These are phyloP conservation scores for Ichthyophthirius multifiliis DNA, from an alignment of 169 alveolate genomes.

Conservation along the genomic window DNA sequence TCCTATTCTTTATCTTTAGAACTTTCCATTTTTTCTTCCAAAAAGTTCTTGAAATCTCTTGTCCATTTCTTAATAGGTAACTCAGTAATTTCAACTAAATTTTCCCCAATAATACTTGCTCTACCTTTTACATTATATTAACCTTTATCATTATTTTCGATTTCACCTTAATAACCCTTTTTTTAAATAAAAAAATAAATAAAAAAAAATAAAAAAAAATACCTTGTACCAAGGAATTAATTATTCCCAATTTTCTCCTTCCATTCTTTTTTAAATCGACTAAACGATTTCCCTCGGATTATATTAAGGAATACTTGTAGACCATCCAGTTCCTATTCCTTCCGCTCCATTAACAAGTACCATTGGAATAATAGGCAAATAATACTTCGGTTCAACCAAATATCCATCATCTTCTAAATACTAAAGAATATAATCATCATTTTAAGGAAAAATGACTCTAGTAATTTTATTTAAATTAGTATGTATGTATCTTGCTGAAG, in stretches of 20 bases:
- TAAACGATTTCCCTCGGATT: conserved; percentile 95
- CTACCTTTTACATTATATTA: conserved; percentile 83
- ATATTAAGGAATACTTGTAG: conserved; percentile 94
- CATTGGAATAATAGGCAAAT: conserved; percentile 98
- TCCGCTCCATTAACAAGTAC: conserved; percentile 98
- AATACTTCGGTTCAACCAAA: conserved; percentile 97
- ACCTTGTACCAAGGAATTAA: conserved; percentile 97
- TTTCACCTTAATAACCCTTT: conserved; percentile 93
- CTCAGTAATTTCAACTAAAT: conserved; percentile 91
- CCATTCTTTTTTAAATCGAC: conserved; percentile 88
- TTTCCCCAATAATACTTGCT: conserved; percentile 58
- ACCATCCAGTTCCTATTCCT: conserved; percentile 98
- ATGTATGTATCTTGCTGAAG: conserved; percentile 89
- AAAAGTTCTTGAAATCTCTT: conserved; percentile 88
- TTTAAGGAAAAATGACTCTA: conserved; percentile 78
- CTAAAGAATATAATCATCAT: conserved; percentile 82
- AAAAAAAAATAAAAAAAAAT: not conserved
- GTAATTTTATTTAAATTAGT: conserved; percentile 86
- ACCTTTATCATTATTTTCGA: conserved; percentile 82
- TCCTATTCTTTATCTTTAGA: conserved; percentile 61
- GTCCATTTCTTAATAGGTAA: conserved; percentile 98
- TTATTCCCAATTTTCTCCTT: conserved; percentile 87
- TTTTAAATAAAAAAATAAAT: not conserved
- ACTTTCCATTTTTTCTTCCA: conserved; percentile 55
- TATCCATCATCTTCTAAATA: conserved; percentile 98